Base-by-base conservation (phyloP, 2,329 filamentous ascomycete genomes). In the Ceratocystis diversiconidia region DNA sequence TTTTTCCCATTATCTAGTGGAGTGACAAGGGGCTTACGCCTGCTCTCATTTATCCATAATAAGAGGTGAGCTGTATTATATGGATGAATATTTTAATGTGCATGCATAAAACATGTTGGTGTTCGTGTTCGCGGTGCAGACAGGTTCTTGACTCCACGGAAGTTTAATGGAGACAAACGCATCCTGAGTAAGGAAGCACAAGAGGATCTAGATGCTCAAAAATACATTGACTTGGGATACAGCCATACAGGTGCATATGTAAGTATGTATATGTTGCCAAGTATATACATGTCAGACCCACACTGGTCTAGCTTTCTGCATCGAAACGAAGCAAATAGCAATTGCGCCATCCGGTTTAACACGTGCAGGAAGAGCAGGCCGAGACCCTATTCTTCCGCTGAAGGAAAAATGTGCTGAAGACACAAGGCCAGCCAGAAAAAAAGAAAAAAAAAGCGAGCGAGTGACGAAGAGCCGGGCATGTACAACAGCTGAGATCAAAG, bases 251-350 rank as follows among this genome's bases (percentile, higher is more conserved):
- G 28, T 28, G 10, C 32, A 8, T 41, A 12, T 41, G 4, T 41
- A 41, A 41, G 32, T 12, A 36, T 15, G 10, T 15, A 41, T 41
- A 41, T 41, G 36, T 12, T 41, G 12, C 3, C 36, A 41, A 41
- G 36, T 41, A 41, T 19, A 30, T 59, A 59, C 25, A 59, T 36
- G 55, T 59, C 55, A 59, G 55, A 59, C 55, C 55, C 55, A 59
- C 55, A 59, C 6, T 12, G 12, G 17, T 5, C 17, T 36, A 17
- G 25, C 48, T 6, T 28, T 22, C 48, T 52, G 48, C 48, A 28
- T 12, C 48, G 8, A 22, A 52, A n/a, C 48, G 19, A 52, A 52
- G 48, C 19, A 19, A 28, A 19, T 19, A 52, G 52, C 55, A 59
- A 59, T 59, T 59, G 55, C 55, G 55, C 55, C 55, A 59, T 59